A percentile compares a stretch with the other conserved stretches of the same genome.
Conservation (phyloP, 2,329 filamentous ascomycete species). For the Cladosporium sp. region DNA sequence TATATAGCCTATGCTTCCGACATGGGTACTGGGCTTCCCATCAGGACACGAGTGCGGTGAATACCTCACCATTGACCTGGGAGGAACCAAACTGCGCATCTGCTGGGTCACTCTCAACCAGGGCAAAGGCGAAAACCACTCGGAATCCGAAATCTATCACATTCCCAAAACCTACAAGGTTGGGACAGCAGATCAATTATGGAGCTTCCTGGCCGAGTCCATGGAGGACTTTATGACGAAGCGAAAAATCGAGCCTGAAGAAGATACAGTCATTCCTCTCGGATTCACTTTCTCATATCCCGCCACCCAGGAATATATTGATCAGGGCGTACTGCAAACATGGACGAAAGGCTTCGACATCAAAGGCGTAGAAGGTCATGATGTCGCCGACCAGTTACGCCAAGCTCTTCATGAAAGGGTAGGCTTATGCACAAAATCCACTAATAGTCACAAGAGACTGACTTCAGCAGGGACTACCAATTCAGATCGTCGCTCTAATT, state of each 20-base stretch:
- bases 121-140: constrained; percentile 88
- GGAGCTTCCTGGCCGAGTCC: constrained; percentile 94
- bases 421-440: constrained; percentile 24
- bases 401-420: constrained; percentile 71
- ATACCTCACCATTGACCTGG: constrained; percentile 91
- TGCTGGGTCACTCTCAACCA: constrained; percentile 90
- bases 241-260: constrained; percentile 66
- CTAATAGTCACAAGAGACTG: constrained; percentile 18
- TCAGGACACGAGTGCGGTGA: constrained; percentile 84
- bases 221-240: constrained; percentile 88
- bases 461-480: constrained; percentile 67
- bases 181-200: constrained; percentile 80
- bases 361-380: constrained; percentile 82
- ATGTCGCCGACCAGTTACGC: constrained; percentile 88
- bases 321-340: constrained; percentile 86
- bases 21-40: constrained; percentile 92
- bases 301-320: constrained; percentile 88
- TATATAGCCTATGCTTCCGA: constrained; percentile 89
- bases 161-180: constrained; percentile 94
- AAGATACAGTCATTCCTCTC: constrained; percentile 69
- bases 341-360: constrained; percentile 99
- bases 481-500: constrained; percentile 81
- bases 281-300: constrained; percentile 98
- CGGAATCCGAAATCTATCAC: constrained; percentile 93
- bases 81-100: constrained; percentile 91